A percentile compares a stretch with the other conserved stretches of the same genome.
phyloP scores from a whole-genome alignment of 2,329 filamentous ascomycete species.

The Iodosphaeria phyllophila region DNA sequence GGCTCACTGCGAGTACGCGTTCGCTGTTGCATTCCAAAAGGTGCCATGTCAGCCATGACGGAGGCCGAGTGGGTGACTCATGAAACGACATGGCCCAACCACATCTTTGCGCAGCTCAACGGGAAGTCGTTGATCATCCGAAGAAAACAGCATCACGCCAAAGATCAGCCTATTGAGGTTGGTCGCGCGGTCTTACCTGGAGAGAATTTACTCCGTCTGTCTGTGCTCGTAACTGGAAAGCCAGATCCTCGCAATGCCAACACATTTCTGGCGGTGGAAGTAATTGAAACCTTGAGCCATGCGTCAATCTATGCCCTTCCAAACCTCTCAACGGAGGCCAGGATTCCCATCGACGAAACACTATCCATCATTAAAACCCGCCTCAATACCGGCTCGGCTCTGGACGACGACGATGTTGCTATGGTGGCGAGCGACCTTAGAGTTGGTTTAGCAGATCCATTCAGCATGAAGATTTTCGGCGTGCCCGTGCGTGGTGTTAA shows the following conservation, averaged over 20 bases:
- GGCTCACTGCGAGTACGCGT: constrained; percentile 47
- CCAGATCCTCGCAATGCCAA: constrained; percentile 11
- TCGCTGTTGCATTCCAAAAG: constrained; percentile 33
- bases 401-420: constrained; percentile 43
- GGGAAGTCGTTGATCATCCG: constrained; percentile 33
- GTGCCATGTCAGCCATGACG: constrained; percentile 10
- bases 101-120: constrained; percentile 54
- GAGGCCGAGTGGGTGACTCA: constrained; percentile 40
- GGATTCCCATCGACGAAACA: constrained; percentile 27
- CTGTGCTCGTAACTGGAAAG: too few relatives aligned
- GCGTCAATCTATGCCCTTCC: constrained; percentile 22
- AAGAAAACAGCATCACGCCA: constrained; percentile 53
- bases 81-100: constrained; percentile 53
- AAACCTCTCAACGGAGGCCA: constrained; percentile 9
- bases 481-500: constrained; percentile 49
- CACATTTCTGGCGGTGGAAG: constrained; percentile 54
- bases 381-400: constrained; percentile 14
- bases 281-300: constrained; percentile 37
- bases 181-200: constrained; percentile 40
- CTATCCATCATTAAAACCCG: constrained; percentile 35
- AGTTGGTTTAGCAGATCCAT: constrained; percentile 49
- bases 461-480: constrained; percentile 43
- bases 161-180: constrained; percentile 59
- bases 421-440: constrained; percentile 37
- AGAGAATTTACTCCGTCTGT: constrained; percentile 41